phyloP scores from a whole-genome alignment of 176 grass and related monocot genomes.

The Pontederia paniculata region DNA sequence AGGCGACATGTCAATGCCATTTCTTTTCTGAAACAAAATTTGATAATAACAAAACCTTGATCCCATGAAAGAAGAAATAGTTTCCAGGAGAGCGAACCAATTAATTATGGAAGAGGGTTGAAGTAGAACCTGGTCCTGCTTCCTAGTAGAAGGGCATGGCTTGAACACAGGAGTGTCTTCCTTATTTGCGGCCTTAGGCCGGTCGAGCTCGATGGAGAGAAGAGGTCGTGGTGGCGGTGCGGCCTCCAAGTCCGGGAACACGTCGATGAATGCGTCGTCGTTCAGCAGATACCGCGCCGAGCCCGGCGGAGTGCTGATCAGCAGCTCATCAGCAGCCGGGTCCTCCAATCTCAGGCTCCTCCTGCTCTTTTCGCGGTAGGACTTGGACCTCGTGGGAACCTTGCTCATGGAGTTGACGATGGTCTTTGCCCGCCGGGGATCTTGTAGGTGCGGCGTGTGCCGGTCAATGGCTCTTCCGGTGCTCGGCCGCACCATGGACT shows the following conservation, averaged over 20 bases:
- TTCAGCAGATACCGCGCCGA: constrained; percentile 29
- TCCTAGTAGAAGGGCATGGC: too few relatives aligned
- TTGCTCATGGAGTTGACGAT: too few relatives aligned
- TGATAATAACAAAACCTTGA: too few relatives aligned
- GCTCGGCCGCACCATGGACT: constrained; percentile 26
- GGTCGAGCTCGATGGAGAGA: not conserved
- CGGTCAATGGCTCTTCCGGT: constrained; percentile 14
- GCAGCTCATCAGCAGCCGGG: constrained; percentile 1
- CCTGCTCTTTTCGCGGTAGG: constrained; percentile 3
- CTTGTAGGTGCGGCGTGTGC: constrained; percentile 16
- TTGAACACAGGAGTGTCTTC: too few relatives aligned
- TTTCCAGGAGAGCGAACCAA: too few relatives aligned
- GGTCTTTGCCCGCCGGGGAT: constrained; percentile 6
- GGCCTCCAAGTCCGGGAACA: constrained; percentile 2
- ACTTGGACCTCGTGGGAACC: not conserved
- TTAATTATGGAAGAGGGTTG: too few relatives aligned
- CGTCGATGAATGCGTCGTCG: constrained; percentile 8
- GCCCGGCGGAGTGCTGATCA: constrained; percentile 10
- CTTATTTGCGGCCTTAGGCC: not conserved
- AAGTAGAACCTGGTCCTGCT: too few relatives aligned
- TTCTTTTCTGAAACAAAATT: too few relatives aligned
- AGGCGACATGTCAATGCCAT: not conserved
- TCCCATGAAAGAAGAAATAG: too few relatives aligned
- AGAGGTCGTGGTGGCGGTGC: not conserved
- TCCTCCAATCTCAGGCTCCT: constrained; percentile 14